A percentile compares a stretch with the other conserved stretches of the same genome.
These are phyloP conservation scores for Trypethelium eluteriae DNA, from an alignment of 495 filamentous ascomycete species.

Conservation along the genomic window DNA sequence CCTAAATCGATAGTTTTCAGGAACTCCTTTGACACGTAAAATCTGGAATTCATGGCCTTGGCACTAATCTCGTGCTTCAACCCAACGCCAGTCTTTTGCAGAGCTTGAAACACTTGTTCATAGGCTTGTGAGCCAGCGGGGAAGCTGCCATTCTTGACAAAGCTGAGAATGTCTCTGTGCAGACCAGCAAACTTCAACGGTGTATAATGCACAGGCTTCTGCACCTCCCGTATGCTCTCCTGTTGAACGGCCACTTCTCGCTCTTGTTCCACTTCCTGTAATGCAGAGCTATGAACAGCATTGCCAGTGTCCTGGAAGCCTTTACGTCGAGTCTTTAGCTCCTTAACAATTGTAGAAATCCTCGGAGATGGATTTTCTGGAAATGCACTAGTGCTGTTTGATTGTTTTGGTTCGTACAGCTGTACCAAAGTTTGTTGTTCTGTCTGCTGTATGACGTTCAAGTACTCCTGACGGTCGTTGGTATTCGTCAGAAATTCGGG, in stretches of 20 bases:
- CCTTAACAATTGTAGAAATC: constrained; percentile 27
- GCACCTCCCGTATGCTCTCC: constrained; percentile 45
- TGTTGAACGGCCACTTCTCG: constrained; percentile 43
- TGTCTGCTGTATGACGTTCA: constrained; percentile 35
- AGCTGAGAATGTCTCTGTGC: constrained; percentile 35
- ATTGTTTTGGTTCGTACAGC: constrained; percentile 37
- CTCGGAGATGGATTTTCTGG: constrained; percentile 15
- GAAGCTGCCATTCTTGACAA: constrained; percentile 37
- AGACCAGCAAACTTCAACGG: constrained; percentile 33
- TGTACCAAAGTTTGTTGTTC: constrained; percentile 43
- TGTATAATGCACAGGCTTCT: constrained; percentile 32
- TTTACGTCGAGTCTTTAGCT: constrained; percentile 27
- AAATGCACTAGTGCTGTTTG: constrained; percentile 11
- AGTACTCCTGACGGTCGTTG: constrained; percentile 33
- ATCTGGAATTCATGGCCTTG: constrained; percentile 19
- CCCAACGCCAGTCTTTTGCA: constrained; percentile 34
- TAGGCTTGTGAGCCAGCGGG: constrained; percentile 24
- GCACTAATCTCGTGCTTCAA: constrained; percentile 32
- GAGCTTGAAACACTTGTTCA: constrained; percentile 31
- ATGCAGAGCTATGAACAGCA: constrained; percentile 36
- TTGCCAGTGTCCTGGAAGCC: constrained; percentile 28
- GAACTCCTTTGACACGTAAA: constrained; percentile 41
- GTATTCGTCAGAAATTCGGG: constrained; percentile 30
- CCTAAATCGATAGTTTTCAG: constrained; percentile 31
- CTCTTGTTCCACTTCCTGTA: constrained; percentile 50